Conservation (phyloP, 306 rosid species). For the Carpinus viminea region DNA sequence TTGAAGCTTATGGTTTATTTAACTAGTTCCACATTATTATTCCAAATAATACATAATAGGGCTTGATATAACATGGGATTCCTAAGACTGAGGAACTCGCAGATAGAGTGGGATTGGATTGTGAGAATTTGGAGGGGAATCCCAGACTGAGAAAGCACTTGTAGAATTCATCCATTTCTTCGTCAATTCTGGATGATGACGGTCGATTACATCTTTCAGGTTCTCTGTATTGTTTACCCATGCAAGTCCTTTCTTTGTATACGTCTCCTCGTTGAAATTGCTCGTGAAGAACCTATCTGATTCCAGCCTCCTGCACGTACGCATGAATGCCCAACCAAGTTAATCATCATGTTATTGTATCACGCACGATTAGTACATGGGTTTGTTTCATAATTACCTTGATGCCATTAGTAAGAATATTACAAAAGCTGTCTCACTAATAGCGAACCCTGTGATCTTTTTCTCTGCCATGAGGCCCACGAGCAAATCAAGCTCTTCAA, state of each 20-base stretch:
- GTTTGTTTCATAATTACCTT: constrained; percentile 34
- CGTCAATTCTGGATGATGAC: constrained; percentile 56
- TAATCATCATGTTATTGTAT: too few relatives aligned
- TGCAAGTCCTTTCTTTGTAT: constrained; percentile 48
- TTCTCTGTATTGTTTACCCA: constrained; percentile 66
- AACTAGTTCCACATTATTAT: too few relatives aligned
- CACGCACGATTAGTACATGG: too few relatives aligned
- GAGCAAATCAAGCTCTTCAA: constrained; percentile 52
- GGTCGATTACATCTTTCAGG: constrained; percentile 54
- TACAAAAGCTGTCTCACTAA: constrained; percentile 56
- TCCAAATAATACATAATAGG: too few relatives aligned
- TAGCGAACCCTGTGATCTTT: constrained; percentile 66
- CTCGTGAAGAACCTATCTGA: constrained; percentile 64
- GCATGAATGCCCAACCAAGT: not conserved
- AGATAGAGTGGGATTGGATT: constrained; percentile 46
- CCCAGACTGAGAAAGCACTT: constrained; percentile 70
- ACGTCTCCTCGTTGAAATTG: constrained; percentile 49
- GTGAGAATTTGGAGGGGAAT: constrained; percentile 30
- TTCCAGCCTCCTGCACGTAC: constrained; percentile 55
- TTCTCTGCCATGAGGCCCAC: constrained; percentile 76
- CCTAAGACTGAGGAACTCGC: constrained; percentile 26
- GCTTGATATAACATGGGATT: too few relatives aligned
- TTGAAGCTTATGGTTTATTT: too few relatives aligned
- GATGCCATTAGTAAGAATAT: constrained; percentile 57
- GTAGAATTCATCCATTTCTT: constrained; percentile 54